phyloP scores from a whole-genome alignment of 2,329 filamentous ascomycete species.

The Chaetomium globosum region DNA sequence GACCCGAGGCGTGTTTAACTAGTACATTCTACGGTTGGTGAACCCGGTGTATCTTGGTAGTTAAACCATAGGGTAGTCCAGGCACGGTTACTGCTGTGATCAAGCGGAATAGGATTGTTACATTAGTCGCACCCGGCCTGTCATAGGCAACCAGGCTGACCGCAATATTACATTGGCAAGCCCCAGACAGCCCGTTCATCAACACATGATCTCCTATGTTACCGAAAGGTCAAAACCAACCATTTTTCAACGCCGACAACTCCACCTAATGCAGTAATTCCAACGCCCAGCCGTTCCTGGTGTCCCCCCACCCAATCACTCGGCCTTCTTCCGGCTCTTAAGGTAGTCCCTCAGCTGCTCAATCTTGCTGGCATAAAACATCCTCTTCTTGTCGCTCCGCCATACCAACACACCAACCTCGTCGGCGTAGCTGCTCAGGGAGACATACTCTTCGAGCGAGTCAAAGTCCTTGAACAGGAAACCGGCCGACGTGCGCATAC shows the following conservation, averaged over 20 bases:
- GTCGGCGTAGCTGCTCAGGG: constrained; percentile 76
- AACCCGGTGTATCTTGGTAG: neutral
- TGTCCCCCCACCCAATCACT: constrained; percentile 36
- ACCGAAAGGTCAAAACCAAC: neutral
- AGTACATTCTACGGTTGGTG: neutral
- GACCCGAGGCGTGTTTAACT: neutral
- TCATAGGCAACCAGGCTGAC: neutral
- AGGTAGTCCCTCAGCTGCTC: constrained; percentile 86
- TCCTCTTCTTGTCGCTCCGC: constrained; percentile 75
- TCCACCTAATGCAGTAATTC: constrained; percentile 8
- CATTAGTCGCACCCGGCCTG: neutral
- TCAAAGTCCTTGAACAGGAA: constrained; percentile 91
- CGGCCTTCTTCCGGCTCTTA: constrained; percentile 62
- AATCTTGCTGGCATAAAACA: constrained; percentile 90
- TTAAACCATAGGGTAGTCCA: neutral
- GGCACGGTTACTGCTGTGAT: neutral
- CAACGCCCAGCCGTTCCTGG: neutral
- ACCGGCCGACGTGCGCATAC: constrained; percentile 80
- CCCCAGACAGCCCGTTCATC: neutral
- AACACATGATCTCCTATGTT: neutral
- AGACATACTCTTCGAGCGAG: constrained; percentile 68
- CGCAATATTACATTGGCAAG: neutral
- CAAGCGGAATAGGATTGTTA: neutral
- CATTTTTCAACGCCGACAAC: constrained; percentile 15
- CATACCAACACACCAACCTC: constrained; percentile 89